Evolutionary conservation across 208 protist genomes (phyloP).

Genomic region (Angomonas ambiguus): DNA sequence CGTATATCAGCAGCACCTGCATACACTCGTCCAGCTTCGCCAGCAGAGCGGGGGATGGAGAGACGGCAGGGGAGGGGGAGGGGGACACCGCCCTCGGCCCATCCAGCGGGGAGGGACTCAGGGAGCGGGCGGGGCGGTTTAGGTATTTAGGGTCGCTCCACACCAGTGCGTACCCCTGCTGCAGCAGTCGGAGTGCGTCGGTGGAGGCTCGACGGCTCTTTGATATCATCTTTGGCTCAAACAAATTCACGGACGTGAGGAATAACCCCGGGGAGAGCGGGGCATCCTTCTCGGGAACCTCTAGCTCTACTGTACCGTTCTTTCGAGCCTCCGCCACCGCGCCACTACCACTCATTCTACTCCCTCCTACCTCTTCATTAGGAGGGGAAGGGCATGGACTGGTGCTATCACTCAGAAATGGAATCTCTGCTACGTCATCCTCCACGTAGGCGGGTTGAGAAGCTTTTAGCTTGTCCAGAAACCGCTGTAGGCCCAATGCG

Average conservation of each 20-base stretch:
- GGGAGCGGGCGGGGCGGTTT: background rate
- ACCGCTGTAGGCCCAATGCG: conserved; percentile 40
- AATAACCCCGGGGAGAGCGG: conserved; percentile 51
- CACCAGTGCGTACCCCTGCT: conserved; percentile 63
- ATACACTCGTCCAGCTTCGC: conserved; percentile 59
- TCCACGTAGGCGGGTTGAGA: conserved; percentile 68
- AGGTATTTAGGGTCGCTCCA: conserved; percentile 47
- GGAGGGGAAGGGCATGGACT: conserved; percentile 28
- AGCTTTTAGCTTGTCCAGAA: conserved; percentile 55
- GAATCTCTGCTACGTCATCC: conserved; percentile 72
- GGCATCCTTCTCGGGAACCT: conserved; percentile 16
- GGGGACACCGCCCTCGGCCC: conserved; percentile 20
- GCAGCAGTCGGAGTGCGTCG: conserved; percentile 63
- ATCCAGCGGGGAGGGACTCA: background rate
- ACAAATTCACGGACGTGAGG: conserved; percentile 55
- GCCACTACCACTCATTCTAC: background rate
- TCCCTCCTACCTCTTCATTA: background rate
- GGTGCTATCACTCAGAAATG: conserved; percentile 37
- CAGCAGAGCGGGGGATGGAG: conserved; percentile 31
- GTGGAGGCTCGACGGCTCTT: conserved; percentile 50
- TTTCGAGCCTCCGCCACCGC: background rate
- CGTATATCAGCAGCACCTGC: conserved; percentile 75
- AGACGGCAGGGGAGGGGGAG: conserved; percentile 28
- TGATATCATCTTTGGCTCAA: conserved; percentile 55
- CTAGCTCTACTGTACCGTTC: background rate